phyloP scores from a whole-genome alignment of 805 yeast genomes.

The Ogataea ramenticola region DNA sequence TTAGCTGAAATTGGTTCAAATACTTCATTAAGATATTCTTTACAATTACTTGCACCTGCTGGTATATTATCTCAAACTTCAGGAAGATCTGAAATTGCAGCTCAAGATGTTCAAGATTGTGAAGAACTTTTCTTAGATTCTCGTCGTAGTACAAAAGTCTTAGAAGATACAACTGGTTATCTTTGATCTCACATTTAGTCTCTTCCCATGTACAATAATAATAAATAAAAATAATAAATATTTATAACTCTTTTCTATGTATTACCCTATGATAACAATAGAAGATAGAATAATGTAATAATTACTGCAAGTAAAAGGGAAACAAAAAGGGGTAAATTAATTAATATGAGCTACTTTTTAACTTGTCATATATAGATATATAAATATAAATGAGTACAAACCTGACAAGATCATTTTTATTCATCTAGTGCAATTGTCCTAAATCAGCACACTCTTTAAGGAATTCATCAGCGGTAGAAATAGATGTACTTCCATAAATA shows the following conservation, averaged over 20 bases:
- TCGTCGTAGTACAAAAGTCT: conserved; percentile 65
- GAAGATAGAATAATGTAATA: too few species aligned
- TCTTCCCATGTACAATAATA: background rate
- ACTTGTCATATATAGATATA: too few species aligned
- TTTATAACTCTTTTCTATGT: too few species aligned
- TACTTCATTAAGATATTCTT: conserved; percentile 84
- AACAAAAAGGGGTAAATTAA: too few species aligned
- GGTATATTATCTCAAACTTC: conserved; percentile 71
- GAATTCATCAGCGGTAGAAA: conserved; percentile 64
- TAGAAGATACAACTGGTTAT: conserved; percentile 35
- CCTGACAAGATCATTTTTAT: too few species aligned
- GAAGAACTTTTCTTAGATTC: conserved; percentile 80
- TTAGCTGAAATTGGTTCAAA: conserved; percentile 68
- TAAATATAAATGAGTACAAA: too few species aligned
- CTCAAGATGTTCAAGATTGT: conserved; percentile 76
- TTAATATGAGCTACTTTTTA: too few species aligned
- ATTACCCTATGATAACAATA: too few species aligned
- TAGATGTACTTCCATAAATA: conserved; percentile 81
- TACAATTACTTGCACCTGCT: conserved; percentile 87
- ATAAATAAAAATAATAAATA: too few species aligned
- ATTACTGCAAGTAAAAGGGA: too few species aligned
- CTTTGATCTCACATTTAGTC: conserved; percentile 2
- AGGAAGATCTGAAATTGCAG: conserved; percentile 61
- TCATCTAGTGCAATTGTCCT: conserved; percentile 27
- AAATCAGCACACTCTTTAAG: conserved; percentile 56